Evolutionary conservation across 805 yeast species (phyloP), one percentile per base, ranked within the genome.

Genomic region (Lipomyces kockii): DNA sequence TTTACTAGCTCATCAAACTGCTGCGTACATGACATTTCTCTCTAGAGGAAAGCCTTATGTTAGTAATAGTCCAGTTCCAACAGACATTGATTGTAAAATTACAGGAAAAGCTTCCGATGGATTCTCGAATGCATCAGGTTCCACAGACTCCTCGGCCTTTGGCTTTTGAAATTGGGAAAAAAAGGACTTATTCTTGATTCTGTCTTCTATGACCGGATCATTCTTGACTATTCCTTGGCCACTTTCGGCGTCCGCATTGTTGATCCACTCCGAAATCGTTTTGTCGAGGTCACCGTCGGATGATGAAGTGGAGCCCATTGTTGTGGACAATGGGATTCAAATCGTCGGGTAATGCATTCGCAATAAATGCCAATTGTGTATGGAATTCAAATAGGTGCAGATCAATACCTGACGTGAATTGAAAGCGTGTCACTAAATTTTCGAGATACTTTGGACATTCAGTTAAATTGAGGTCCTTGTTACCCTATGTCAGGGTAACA

Each of bases 1-100:
- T 86, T 88, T 58, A 92, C 83, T 27, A 93, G 81, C 75, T 92
- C 97, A 77, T 93, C 97, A 78, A 93, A 88, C 0, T 95, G 95
- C 56, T 94, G 91, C 63, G 88, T 82, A 75, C 94, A 89, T 61
- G 86, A 84, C 92, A 89, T 86, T n/a, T 83, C 82, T 6, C 81
- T 76, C 74, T 77, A 37, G 17, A 37, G 11, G 20, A 59, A 2
- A n/a, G 20, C 58, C 37, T 35, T n/a, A 3, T 5, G 17, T 58
- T 12, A 35, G 27, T 37, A 27, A 12, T 43, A 5, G 3, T 27
- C 14, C 22, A 20, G 32, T 32, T 14, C 20, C 52, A 17, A 32
- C 9, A n/a, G n/a, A 2, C 20, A 27, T 29, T 20, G 8, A 6
- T 11, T 7, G 25, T n/a, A 22, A 32, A 62, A 63, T 17, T 54